Evolutionary conservation across 768 basidiomycete genomes (phyloP), one percentile per base, ranked within the genome.

Genomic region (Nidularia sp.): DNA sequence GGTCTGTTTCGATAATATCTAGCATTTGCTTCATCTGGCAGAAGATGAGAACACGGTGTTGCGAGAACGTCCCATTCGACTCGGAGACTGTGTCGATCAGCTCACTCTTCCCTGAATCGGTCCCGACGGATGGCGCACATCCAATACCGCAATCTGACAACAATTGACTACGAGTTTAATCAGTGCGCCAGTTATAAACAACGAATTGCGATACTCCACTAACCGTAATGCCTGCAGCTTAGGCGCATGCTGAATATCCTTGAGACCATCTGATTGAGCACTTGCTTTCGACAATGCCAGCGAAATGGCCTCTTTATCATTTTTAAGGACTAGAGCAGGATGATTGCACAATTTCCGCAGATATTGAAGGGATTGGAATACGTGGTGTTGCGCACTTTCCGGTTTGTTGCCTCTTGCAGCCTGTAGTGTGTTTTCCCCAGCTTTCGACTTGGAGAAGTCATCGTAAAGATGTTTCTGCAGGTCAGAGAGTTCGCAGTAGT

Each of bases 11-110:
- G 60, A 99, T 95, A 65, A 98, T 88, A 66, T 99, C 92, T 47
- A 99, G 80, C 97, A 98, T 99, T 66, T 93, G 90, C 67, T 98
- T 97, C 84, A 98, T 92, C 72, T 99, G 97, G 62, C 96, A 98
- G 73, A 99, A 99, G 60, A 99, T 96, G 57, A 99, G 83, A 50
- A 96, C 95, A n/a, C 97, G 91, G 65, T 99, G 97, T 59, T 96
- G 95, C 18, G 96, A 90, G 64, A 94, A 89, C 25, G 81, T 64
- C 1, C 77, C 81, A 41, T 72, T 75, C 25, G 70, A 63, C n/a
- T 79, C 78, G 9, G 80, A 68, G 44, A 82, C 72, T 0, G 79
- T 74, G 54, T 90, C 86, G 34, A 78, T 79, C 12, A 82, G 65
- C 58, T 91, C 88, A 54, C 81, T 83, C 67, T 91, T 89, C 18